Evolutionary conservation across 306 rosid species (phyloP), one percentile per base, ranked within the genome.

Genomic region (Acmispon strigosus): DNA sequence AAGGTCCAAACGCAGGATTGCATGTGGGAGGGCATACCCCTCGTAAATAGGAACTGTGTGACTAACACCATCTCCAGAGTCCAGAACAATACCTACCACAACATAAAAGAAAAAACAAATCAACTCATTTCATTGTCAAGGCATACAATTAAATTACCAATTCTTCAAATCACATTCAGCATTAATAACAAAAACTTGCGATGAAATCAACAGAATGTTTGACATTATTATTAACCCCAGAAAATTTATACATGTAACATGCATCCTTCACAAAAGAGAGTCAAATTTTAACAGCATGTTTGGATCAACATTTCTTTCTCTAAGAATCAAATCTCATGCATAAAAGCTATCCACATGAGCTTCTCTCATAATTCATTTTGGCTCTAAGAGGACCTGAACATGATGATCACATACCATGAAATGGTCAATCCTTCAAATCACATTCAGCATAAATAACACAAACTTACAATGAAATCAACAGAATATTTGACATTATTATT

Each of bases 1-100:
- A 83, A 89, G 88, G 70, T 89, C 96, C 72, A 89, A 80, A 61
- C 96, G 89, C 63, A 89, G 81, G 80, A 89, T 82, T 15, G 85
- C 85, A 50, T 82, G 85, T 8, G 85, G 85, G 11, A 81, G 85
- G 42, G 85, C 85, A 77, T 81, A 81, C 1, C 85, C 85, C 75
- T 81, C 85, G 10, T 81, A 81, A 62, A 81, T 81, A 17, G 85
- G 85, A 73, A 81, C 85, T 1, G 85, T 81, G 76, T 81, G 85
- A 50, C 85, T 81, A 24, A 81, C 85, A 61, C 85, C 85, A 62
- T 81, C 85, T 49, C 85, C 85, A 19, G 85, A 81, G 62, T 81
- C 86, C 76, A 82, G 57, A 61, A 82, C 86, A 41, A 82, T 82
- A 82, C 86, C 86, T 82, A 65, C 59, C 59, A 44, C 60, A 55